Evolutionary conservation across 2,329 filamentous ascomycete genomes (phyloP).

Genomic region (Beauveria rudraprayagi): DNA sequence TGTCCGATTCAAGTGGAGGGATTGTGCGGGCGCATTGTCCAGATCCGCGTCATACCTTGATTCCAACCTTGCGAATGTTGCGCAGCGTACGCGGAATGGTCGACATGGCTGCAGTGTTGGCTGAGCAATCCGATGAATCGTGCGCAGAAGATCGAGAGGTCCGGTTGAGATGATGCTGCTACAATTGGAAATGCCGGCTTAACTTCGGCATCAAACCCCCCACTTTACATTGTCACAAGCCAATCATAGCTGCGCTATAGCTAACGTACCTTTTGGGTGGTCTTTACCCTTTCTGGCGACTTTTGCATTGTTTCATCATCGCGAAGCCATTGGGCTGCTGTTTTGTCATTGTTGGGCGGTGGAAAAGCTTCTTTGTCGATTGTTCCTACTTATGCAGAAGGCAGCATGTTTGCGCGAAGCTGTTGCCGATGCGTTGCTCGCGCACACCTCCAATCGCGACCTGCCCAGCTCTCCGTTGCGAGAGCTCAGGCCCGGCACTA

Average conservation of each 20-base stretch:
- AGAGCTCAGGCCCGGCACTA: constrained; percentile 33
- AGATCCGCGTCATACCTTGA: constrained; percentile 56
- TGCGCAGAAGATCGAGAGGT: constrained; percentile 9
- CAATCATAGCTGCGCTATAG: constrained; percentile 1
- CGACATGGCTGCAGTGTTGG: constrained; percentile 61
- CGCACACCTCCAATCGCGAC: constrained; percentile 20
- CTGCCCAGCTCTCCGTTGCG: constrained; percentile 22
- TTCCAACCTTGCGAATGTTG: constrained; percentile 78
- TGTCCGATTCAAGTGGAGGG: neutral
- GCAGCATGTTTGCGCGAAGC: constrained; percentile 27
- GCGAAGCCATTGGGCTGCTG: neutral
- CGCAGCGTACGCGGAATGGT: constrained; percentile 77
- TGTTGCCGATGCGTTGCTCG: constrained; percentile 26
- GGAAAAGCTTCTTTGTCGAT: neutral
- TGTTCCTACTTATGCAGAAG: neutral
- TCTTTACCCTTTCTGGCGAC: constrained; percentile 6
- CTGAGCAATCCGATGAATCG: constrained; percentile 20
- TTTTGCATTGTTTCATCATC: neutral
- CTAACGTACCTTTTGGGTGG: neutral
- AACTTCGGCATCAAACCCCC: constrained; percentile 19
- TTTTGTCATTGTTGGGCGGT: neutral
- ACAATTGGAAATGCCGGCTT: constrained; percentile 22
- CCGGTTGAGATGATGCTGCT: constrained; percentile 10
- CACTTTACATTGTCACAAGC: neutral
- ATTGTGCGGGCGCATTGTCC: neutral